phyloP scores from a whole-genome alignment of 768 basidiomycete genomes.

The Neoboletus brunneissimus region DNA sequence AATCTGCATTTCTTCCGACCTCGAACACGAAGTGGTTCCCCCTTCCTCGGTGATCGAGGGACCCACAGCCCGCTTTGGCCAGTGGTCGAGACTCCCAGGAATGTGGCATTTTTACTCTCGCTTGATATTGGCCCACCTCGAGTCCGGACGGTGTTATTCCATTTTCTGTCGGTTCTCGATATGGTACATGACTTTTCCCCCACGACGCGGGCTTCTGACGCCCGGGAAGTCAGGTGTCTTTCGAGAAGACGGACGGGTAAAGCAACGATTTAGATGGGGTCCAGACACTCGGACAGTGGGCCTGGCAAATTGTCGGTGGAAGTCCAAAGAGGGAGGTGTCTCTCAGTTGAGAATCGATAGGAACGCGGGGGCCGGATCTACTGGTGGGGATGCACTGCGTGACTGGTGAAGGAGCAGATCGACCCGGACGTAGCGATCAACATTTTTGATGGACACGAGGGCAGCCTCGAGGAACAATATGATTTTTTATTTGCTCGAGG shows the following conservation, averaged over 20 bases:
- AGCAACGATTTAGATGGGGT: not conserved
- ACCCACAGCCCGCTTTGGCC: not conserved
- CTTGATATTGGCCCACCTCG: not conserved
- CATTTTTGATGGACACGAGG: slow-evolving; percentile 12
- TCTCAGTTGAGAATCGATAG: slow-evolving; percentile 16
- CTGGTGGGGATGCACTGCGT: not conserved
- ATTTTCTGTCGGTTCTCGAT: slow-evolving; percentile 5
- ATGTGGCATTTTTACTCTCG: not conserved
- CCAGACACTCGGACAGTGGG: slow-evolving; percentile 1
- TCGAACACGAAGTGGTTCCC: not conserved
- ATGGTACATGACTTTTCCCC: not conserved
- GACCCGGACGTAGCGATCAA: slow-evolving; percentile 11
- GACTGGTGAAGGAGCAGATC: not conserved
- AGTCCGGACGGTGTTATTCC: not conserved
- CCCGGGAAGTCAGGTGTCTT: not conserved
- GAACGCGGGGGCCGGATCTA: slow-evolving; percentile 11
- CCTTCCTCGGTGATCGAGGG: not conserved
- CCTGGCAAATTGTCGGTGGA: not conserved
- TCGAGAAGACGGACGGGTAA: slow-evolving; percentile 3
- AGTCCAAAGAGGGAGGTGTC: not conserved
- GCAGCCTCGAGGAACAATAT: slow-evolving; percentile 24
- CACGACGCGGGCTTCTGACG: slow-evolving; percentile 6
- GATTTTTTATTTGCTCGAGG: slow-evolving; percentile 3
- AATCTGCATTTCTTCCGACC: not conserved
- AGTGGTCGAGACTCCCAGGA: not conserved